These are phyloP conservation scores for Coemansia sp. DNA, from an alignment of 192 early-diverging fungal species.

Conservation along the genomic window DNA sequence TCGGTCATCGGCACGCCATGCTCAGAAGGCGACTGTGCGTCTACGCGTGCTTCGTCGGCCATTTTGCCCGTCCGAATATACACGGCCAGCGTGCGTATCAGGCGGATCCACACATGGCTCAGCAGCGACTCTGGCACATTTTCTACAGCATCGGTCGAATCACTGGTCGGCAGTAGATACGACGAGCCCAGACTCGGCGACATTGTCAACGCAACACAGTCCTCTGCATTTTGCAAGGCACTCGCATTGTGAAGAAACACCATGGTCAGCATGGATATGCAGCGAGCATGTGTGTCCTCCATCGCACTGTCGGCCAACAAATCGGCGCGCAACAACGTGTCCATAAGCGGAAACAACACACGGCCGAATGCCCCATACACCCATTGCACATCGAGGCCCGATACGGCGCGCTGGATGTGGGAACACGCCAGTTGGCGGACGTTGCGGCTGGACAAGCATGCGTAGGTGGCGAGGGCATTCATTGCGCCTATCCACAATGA, in stretches of 20 bases:
- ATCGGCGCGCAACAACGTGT: slow-evolving; percentile 77
- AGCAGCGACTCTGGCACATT: slow-evolving; percentile 11
- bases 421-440: slow-evolving; percentile 79
- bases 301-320: slow-evolving; percentile 56
- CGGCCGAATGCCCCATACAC: slow-evolving; percentile 73
- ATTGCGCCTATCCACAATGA: slow-evolving; percentile 48
- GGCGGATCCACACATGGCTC: slow-evolving; percentile 37
- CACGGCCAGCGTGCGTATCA: slow-evolving; percentile 27
- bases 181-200: slow-evolving; percentile 6
- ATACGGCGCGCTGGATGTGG: slow-evolving; percentile 74
- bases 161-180: neutral
- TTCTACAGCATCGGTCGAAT: neutral
- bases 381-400: slow-evolving; percentile 56
- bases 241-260: slow-evolving; percentile 46
- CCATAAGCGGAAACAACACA: slow-evolving; percentile 85
- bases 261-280: slow-evolving; percentile 50
- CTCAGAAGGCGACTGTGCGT: slow-evolving; percentile 3
- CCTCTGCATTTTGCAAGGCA: slow-evolving; percentile 12
- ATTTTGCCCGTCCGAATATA: slow-evolving; percentile 44
- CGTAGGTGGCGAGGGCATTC: slow-evolving; percentile 23
- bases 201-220: neutral
- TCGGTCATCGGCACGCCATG: slow-evolving; percentile 6
- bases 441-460: slow-evolving; percentile 58
- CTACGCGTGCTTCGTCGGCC: slow-evolving; percentile 17
- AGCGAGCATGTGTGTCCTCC: slow-evolving; percentile 53